phyloP scores from a whole-genome alignment of 768 basidiomycete genomes.

The Podaxis pistillaris region DNA sequence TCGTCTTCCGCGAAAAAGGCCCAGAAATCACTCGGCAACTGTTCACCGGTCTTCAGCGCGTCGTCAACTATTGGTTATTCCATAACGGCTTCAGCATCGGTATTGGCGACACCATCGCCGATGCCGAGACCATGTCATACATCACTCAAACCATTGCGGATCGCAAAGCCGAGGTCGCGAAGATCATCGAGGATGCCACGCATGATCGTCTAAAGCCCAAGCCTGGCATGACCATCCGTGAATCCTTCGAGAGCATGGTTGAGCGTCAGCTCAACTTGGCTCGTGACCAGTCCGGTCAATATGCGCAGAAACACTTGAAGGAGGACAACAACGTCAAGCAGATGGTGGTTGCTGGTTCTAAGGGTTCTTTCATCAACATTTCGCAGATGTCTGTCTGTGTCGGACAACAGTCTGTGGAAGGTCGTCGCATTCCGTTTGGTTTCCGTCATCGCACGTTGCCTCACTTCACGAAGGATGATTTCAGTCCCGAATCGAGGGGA shows the following conservation, averaged over 20 bases:
- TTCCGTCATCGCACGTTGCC: conserved; percentile 96
- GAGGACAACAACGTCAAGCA: conserved; percentile 99
- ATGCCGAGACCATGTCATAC: conserved; percentile 79
- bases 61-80: conserved; percentile 98
- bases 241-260: conserved; percentile 93
- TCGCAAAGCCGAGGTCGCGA: conserved; percentile 76
- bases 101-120: conserved; percentile 98
- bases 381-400: conserved; percentile 99
- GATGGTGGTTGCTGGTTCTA: conserved; percentile 99
- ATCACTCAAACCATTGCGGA: conserved; percentile 83
- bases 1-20: conserved; percentile 97
- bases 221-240: conserved; percentile 99
- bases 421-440: conserved; percentile 96
- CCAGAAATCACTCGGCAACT: conserved; percentile 87
- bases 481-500: conserved; percentile 95
- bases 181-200: conserved; percentile 79
- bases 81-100: conserved; percentile 99
- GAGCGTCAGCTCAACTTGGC: conserved; percentile 91
- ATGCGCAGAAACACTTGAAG: conserved; percentile 96
- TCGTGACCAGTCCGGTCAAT: conserved; percentile 93
- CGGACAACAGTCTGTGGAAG: conserved; percentile 97
- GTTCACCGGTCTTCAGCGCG: conserved; percentile 91
- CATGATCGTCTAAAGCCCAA: conserved; percentile 85
- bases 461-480: conserved; percentile 98
- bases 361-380: conserved; percentile 99